Percentiles rank a stretch among this genome's conserved stretches.
phyloP scores from a whole-genome alignment of 2,329 filamentous ascomycete species.

The Pseudopithomyces maydicus region DNA sequence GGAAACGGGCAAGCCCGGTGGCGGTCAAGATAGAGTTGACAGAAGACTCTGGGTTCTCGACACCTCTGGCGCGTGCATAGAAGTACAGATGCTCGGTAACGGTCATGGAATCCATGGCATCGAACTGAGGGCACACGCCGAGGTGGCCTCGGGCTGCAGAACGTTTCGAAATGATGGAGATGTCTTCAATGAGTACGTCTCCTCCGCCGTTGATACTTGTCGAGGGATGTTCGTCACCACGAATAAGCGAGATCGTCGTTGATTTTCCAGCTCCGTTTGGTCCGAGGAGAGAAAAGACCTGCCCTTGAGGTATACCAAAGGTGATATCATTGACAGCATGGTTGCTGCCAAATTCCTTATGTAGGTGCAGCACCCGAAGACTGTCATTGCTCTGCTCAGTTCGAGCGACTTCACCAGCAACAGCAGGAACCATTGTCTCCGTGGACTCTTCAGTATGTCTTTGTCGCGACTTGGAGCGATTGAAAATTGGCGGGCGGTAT shows the following conservation, averaged over 20 bases:
- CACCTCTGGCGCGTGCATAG: slow-evolving; percentile 83
- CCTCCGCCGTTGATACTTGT: slow-evolving; percentile 63
- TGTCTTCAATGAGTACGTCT: slow-evolving; percentile 79
- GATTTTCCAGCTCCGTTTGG: slow-evolving; percentile 93
- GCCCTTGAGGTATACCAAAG: slow-evolving; percentile 77
- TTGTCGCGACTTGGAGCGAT: slow-evolving; percentile 37
- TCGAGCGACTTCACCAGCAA: slow-evolving; percentile 67
- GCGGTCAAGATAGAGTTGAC: slow-evolving; percentile 78
- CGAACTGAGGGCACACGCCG: slow-evolving; percentile 82
- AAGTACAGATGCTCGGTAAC: slow-evolving; percentile 85
- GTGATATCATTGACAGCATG: slow-evolving; percentile 84
- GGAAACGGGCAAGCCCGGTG: slow-evolving; percentile 75
- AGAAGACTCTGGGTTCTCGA: slow-evolving; percentile 76
- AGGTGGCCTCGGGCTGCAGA: slow-evolving; percentile 75
- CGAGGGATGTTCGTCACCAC: slow-evolving; percentile 82
- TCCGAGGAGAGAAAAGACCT: slow-evolving; percentile 87
- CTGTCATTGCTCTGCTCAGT: slow-evolving; percentile 68
- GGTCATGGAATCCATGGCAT: slow-evolving; percentile 88
- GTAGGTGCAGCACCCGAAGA: slow-evolving; percentile 78
- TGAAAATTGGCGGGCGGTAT: slow-evolving; percentile 59
- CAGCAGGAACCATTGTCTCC: slow-evolving; percentile 58
- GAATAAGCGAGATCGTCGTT: slow-evolving; percentile 85
- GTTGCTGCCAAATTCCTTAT: slow-evolving; percentile 76
- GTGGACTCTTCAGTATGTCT: slow-evolving; percentile 51
- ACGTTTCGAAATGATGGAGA: slow-evolving; percentile 74